These are phyloP conservation scores for Scheffersomyces amazonensis DNA, from an alignment of 805 yeast genomes.

Conservation along the genomic window DNA sequence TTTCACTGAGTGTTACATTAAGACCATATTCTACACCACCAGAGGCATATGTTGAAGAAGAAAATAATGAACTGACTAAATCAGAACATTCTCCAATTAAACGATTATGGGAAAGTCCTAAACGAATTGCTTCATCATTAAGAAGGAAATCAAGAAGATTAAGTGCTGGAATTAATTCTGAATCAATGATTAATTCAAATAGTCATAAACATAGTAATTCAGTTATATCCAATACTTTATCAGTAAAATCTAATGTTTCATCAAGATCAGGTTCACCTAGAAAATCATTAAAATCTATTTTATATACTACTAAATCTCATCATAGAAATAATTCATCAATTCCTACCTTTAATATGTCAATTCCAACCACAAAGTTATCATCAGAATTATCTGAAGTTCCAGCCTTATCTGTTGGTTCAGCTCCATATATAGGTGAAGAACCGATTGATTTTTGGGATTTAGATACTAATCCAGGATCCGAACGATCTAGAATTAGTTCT, in stretches of 20 bases:
- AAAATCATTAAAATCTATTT: constrained; percentile 19
- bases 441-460: constrained; percentile 23
- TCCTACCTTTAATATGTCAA: not conserved
- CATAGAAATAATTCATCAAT: constrained; percentile 1
- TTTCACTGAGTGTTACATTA: constrained; percentile 7
- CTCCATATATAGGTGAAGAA: constrained; percentile 1
- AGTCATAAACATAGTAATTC: constrained; percentile 26
- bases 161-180: constrained; percentile 3
- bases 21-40: constrained; percentile 11
- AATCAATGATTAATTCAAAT: not conserved
- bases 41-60: constrained; percentile 1
- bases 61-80: constrained; percentile 4
- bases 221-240: constrained; percentile 22
- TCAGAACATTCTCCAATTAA: constrained; percentile 29
- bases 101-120: constrained; percentile 29
- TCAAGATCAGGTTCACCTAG: constrained; percentile 31
- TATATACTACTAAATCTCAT: constrained; percentile 1
- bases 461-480: constrained; percentile 30
- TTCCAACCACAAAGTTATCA: not conserved
- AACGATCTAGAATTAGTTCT: constrained; percentile 40
- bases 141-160: constrained; percentile 13
- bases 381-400: not conserved
- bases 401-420: too few species aligned
- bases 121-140: constrained; percentile 19
- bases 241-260: constrained; percentile 24